These are phyloP conservation scores for Plenodomus tracheiphilus DNA, from an alignment of 2,329 filamentous ascomycete species.

Conservation along the genomic window DNA sequence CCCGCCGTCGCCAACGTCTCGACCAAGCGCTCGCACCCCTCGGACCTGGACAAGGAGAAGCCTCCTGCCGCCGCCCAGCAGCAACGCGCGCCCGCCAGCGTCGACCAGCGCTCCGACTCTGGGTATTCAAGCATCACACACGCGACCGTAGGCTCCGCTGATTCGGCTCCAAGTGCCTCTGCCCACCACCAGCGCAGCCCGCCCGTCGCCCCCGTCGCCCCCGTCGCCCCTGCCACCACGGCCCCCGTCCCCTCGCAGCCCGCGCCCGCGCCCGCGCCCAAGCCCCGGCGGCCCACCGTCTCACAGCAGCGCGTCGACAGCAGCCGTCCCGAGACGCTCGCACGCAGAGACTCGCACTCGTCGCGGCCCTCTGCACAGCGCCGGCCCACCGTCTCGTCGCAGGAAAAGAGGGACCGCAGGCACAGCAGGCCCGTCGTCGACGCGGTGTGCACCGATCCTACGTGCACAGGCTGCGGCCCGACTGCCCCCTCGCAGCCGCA, in stretches of 20 bases:
- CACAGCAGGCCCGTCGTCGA: conserved; percentile 12
- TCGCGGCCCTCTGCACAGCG: conserved; percentile 21
- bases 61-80: conserved; percentile 22
- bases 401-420: conserved; percentile 9
- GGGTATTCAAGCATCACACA: conserved; percentile 64
- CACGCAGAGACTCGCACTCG: conserved; percentile 29
- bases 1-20: conserved; percentile 56
- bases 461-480: conserved; percentile 34
- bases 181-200: conserved; percentile 25
- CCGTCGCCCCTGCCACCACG: conserved; percentile 7
- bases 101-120: conserved; percentile 61
- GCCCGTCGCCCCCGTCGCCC: conserved; percentile 16
- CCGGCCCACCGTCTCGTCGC: conserved; percentile 16
- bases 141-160: conserved; percentile 56
- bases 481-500: conserved; percentile 12
- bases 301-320: conserved; percentile 24
- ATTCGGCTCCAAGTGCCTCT: conserved; percentile 52
- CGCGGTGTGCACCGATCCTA: conserved; percentile 39
- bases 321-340: conserved; percentile 27
- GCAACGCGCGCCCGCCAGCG: conserved; percentile 32
- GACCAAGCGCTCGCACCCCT: conserved; percentile 51
- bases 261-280: conserved; percentile 12
- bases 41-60: conserved; percentile 39
- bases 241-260: conserved; percentile 15
- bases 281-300: conserved; percentile 23